These are phyloP conservation scores for Monosporascus sp. DNA, from an alignment of 2,329 filamentous ascomycete genomes.

Conservation along the genomic window DNA sequence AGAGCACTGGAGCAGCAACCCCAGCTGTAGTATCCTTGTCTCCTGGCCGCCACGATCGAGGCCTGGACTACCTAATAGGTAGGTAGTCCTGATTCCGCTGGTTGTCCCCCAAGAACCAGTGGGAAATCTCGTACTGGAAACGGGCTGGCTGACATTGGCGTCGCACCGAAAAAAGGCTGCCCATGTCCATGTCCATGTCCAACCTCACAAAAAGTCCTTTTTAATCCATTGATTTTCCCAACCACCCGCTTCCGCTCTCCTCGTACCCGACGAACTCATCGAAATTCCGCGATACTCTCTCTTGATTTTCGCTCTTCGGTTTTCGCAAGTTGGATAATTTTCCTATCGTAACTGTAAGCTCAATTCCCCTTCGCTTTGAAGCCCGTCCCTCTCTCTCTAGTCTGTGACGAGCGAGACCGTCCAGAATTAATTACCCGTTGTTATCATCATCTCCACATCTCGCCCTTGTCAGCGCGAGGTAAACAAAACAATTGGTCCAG, in stretches of 20 bases:
- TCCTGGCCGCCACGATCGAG: too few relatives aligned
- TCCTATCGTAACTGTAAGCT: not conserved
- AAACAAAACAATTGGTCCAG: slow-evolving; percentile 26
- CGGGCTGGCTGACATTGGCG: not conserved
- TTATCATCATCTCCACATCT: not conserved
- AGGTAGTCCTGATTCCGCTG: not conserved
- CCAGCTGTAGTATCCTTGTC: too few relatives aligned
- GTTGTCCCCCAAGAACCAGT: not conserved
- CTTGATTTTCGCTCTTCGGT: too few relatives aligned
- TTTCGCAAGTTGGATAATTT: too few relatives aligned
- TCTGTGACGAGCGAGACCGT: not conserved
- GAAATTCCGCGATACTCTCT: too few relatives aligned
- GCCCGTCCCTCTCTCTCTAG: not conserved
- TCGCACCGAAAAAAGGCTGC: not conserved
- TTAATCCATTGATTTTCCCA: not conserved
- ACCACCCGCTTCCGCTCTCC: not conserved
- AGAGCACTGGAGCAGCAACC: too few relatives aligned
- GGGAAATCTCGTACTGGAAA: not conserved
- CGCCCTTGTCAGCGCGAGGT: slow-evolving; percentile 11
- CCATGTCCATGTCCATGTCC: not conserved
- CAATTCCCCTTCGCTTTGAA: not conserved
- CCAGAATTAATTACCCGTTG: not conserved
- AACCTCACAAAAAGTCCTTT: not conserved
- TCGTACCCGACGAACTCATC: too few relatives aligned
- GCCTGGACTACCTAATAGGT: too few relatives aligned